Percentiles rank a stretch among this genome's conserved stretches.
phyloP scores from a whole-genome alignment of 768 basidiomycete species.

The Cystoderma amianthinum region DNA sequence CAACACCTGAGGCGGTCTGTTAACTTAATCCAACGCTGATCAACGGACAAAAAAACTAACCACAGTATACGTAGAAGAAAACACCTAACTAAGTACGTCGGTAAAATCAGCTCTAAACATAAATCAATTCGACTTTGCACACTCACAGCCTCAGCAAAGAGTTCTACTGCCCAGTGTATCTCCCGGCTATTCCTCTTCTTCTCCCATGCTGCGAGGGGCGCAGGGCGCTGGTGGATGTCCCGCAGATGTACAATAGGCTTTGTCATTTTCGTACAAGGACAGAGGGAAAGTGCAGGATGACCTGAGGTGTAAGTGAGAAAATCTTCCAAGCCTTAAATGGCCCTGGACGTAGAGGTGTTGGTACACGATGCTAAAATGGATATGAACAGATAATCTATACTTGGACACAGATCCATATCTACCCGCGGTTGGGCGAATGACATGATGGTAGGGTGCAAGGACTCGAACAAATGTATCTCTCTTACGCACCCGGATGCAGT shows the following conservation, averaged over 20 bases:
- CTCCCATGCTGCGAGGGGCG: conserved; percentile 43
- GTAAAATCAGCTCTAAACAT: background rate
- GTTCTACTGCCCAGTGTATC: conserved; percentile 49
- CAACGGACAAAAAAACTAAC: conserved; percentile 44
- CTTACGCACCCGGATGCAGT: too few species aligned
- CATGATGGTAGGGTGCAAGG: too few species aligned
- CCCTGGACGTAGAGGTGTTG: background rate
- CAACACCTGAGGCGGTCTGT: conserved; percentile 52
- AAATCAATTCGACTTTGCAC: background rate
- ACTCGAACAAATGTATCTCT: too few species aligned
- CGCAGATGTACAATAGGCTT: conserved; percentile 28
- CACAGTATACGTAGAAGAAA: conserved; percentile 54
- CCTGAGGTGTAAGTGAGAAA: background rate
- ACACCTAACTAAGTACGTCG: conserved; percentile 40
- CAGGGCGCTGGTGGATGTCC: conserved; percentile 31
- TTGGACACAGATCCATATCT: background rate
- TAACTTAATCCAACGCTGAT: conserved; percentile 39
- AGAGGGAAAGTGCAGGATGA: background rate
- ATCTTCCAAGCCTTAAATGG: background rate
- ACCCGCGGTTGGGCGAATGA: background rate
- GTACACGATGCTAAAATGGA: background rate
- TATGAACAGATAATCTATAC: background rate
- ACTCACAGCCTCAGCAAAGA: conserved; percentile 54
- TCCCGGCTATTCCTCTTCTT: conserved; percentile 29
- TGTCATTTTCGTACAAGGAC: conserved; percentile 8